These are phyloP conservation scores for Clavariopsis aquatica DNA, from an alignment of 495 filamentous ascomycete species.

Conservation along the genomic window DNA sequence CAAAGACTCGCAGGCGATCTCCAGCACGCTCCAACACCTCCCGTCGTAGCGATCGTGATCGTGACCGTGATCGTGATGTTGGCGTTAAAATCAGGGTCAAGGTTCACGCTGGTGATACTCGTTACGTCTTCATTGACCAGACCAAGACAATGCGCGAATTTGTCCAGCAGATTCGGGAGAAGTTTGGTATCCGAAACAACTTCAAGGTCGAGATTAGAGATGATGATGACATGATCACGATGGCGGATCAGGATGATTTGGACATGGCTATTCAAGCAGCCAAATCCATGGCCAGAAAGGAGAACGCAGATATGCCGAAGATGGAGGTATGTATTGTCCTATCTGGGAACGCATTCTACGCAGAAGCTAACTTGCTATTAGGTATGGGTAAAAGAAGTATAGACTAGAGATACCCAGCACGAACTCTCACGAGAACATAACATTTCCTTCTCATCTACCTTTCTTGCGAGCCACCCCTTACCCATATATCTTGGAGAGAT, in stretches of 20 bases:
- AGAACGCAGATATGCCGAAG: constrained; percentile 83
- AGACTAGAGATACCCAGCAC: constrained; percentile 38
- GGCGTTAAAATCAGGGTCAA: constrained; percentile 74
- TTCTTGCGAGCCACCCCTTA: constrained; percentile 7
- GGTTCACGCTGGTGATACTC: constrained; percentile 87
- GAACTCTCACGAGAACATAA: neutral
- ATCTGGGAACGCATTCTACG: constrained; percentile 8
- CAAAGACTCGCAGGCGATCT: constrained; percentile 33
- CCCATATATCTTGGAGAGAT: neutral
- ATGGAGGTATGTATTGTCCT: constrained; percentile 72
- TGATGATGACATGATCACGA: constrained; percentile 89
- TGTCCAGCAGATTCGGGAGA: constrained; percentile 72
- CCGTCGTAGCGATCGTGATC: constrained; percentile 39
- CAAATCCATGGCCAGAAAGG: constrained; percentile 67
- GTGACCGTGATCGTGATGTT: constrained; percentile 32
- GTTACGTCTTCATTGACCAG: constrained; percentile 84
- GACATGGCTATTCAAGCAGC: constrained; percentile 75
- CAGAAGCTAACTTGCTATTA: constrained; percentile 13
- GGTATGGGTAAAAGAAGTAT: constrained; percentile 42
- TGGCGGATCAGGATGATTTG: constrained; percentile 95
- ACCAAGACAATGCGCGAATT: constrained; percentile 75
- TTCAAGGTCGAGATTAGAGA: constrained; percentile 85
- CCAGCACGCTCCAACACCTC: constrained; percentile 38
- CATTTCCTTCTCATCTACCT: constrained; percentile 10
- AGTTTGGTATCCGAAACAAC: constrained; percentile 70